A percentile compares a stretch with the other conserved stretches of the same genome.
These are phyloP conservation scores for Rhizopus microsporus DNA, from an alignment of 371 early-diverging fungal genomes.

Conservation along the genomic window DNA sequence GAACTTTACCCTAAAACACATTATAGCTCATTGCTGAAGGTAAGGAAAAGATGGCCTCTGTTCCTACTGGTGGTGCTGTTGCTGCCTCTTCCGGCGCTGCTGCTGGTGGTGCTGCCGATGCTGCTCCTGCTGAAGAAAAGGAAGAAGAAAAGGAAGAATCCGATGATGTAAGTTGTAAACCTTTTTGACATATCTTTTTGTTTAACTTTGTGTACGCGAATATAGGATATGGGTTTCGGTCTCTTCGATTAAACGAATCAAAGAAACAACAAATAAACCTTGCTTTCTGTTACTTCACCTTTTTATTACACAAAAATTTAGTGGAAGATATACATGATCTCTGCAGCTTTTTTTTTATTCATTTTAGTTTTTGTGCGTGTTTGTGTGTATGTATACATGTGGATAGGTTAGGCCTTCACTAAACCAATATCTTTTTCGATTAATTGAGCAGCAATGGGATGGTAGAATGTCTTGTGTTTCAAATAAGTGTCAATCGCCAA, in stretches of 20 bases:
- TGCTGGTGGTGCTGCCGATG: conserved; percentile 52
- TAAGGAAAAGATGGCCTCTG: conserved; percentile 88
- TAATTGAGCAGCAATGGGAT: conserved; percentile 88
- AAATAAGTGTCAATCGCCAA: conserved; percentile 84
- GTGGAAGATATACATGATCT: not conserved
- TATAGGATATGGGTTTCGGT: conserved; percentile 50
- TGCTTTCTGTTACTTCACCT: not conserved
- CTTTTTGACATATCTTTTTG: not conserved
- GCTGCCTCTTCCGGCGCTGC: conserved; percentile 63
- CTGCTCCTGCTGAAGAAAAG: conserved; percentile 56
- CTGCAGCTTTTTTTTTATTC: no score
- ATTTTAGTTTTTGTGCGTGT: no score
- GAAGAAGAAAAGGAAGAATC: conserved; percentile 82
- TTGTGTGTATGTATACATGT: no score
- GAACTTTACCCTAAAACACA: not conserved
- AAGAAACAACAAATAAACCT: conserved; percentile 3
- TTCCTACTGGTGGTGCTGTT: conserved; percentile 89
- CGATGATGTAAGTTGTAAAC: conserved; percentile 60
- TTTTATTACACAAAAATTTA: not conserved
- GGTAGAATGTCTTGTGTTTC: conserved; percentile 82
- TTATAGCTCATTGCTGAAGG: conserved; percentile 85
- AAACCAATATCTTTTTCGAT: conserved; percentile 76
- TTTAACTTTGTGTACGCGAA: not conserved
- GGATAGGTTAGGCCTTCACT: not conserved
- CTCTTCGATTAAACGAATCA: conserved; percentile 44